Conservation (phyloP, 1,139 yeast genomes). For the Nakaseomyces nivariensis region DNA sequence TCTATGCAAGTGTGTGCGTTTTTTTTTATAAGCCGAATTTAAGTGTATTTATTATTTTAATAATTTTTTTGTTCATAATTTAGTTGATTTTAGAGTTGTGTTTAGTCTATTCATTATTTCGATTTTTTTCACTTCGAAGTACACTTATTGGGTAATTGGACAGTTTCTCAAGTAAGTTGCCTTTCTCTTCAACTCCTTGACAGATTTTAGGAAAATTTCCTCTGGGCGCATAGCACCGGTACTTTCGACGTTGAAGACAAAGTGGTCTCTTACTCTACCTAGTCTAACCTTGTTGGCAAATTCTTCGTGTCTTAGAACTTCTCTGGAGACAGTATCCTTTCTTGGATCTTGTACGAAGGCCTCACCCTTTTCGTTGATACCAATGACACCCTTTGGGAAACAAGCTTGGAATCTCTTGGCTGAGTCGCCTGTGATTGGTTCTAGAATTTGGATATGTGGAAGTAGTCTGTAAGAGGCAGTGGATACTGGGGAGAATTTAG, state of each 20-base stretch:
- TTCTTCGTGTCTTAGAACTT: slow-evolving; percentile 87
- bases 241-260: slow-evolving; percentile 86
- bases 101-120: background rate
- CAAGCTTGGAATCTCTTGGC: slow-evolving; percentile 79
- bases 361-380: slow-evolving; percentile 52
- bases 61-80: background rate
- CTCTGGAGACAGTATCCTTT: slow-evolving; percentile 93
- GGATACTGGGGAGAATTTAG: slow-evolving; percentile 93
- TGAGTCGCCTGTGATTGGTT: slow-evolving; percentile 66
- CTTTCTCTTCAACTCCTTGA: slow-evolving; percentile 74
- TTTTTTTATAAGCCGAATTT: background rate
- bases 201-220: slow-evolving; percentile 85
- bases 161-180: slow-evolving; percentile 73
- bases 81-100: too few species aligned
- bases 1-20: background rate
- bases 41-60: background rate
- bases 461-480: slow-evolving; percentile 94
- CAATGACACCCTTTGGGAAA: slow-evolving; percentile 90
- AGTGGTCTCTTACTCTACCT: slow-evolving; percentile 87
- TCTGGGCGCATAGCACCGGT: slow-evolving; percentile 97
- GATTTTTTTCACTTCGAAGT: background rate
- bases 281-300: slow-evolving; percentile 80
- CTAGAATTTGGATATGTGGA: slow-evolving; percentile 75
- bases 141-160: slow-evolving; percentile 52
- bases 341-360: slow-evolving; percentile 84